Conservation (phyloP, 805 yeast genomes). For the Starmera pachycereana region DNA sequence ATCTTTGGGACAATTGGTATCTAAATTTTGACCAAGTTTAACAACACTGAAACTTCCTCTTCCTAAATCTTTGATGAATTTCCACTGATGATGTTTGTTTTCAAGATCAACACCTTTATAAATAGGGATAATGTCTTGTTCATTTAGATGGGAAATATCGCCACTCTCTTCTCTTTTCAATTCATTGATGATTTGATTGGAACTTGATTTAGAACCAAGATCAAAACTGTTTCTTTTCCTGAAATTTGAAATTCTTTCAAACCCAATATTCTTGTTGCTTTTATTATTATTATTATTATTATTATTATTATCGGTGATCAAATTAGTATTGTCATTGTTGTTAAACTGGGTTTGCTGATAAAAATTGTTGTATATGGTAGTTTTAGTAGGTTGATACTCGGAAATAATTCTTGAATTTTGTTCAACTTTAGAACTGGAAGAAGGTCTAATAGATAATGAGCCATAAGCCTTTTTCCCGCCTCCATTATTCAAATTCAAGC, state of each 20-base stretch:
- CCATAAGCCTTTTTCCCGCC: conserved; percentile 2
- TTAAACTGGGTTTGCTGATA: background rate
- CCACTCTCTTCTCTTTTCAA: too few species aligned
- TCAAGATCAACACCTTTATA: conserved; percentile 10
- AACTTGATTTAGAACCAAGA: too few species aligned
- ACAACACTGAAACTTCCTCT: conserved; percentile 64
- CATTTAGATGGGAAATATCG: too few species aligned
- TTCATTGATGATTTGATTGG: background rate
- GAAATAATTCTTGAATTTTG: conserved; percentile 22
- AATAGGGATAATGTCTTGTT: background rate
- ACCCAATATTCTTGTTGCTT: too few species aligned
- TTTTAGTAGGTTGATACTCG: conserved; percentile 18
- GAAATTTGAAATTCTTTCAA: too few species aligned
- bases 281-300: too few species aligned
- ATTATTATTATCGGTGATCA: too few species aligned
- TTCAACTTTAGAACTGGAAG: background rate
- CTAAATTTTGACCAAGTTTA: conserved; percentile 30
- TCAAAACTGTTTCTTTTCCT: too few species aligned
- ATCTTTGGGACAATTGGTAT: conserved; percentile 7
- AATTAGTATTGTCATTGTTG: too few species aligned
- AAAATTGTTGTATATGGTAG: background rate
- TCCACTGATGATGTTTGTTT: conserved; percentile 18
- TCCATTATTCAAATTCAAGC: background rate
- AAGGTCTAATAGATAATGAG: conserved; percentile 4
- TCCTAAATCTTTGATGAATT: conserved; percentile 38